Evolutionary conservation across 2,329 filamentous ascomycete genomes (phyloP).

Genomic region (Teratosphaeria zuluensis): DNA sequence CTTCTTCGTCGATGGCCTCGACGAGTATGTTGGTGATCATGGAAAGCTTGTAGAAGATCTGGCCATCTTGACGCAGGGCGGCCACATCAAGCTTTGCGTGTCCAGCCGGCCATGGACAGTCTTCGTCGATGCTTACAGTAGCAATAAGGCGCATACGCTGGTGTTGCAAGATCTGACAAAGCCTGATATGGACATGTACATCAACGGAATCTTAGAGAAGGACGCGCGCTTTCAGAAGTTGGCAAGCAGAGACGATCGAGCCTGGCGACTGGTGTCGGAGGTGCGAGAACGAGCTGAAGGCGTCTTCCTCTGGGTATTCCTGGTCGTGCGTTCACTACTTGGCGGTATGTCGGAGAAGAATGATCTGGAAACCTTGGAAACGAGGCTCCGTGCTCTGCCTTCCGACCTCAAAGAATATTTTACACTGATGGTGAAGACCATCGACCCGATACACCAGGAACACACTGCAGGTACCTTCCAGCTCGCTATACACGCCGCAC

Average conservation of each 20-base stretch:
- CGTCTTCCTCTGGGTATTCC: constrained; percentile 13
- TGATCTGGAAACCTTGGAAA: constrained; percentile 3
- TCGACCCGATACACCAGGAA: constrained; percentile 6
- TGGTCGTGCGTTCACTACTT: constrained; percentile 7
- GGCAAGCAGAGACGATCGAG: not conserved
- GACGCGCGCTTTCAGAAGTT: not conserved
- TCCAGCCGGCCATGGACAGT: constrained; percentile 14
- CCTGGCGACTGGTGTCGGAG: constrained; percentile 1
- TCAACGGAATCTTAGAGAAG: not conserved
- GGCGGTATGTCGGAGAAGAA: constrained; percentile 7
- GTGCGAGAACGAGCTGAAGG: constrained; percentile 10
- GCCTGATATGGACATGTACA: constrained; percentile 3
- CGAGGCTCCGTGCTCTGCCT: constrained; percentile 3
- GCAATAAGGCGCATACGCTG: constrained; percentile 1
- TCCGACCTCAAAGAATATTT: constrained; percentile 10
- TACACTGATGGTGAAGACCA: constrained; percentile 4
- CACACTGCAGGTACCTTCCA: constrained; percentile 3
- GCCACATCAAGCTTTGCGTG: constrained; percentile 11
- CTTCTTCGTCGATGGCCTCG: constrained; percentile 14
- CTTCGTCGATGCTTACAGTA: constrained; percentile 6
- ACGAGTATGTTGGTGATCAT: constrained; percentile 10
- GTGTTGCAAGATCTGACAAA: constrained; percentile 7
- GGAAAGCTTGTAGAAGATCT: constrained; percentile 1
- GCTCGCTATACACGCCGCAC: not conserved
- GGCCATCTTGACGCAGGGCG: not conserved